Conservation (phyloP, 768 basidiomycete species). For the Auricularia cornea region DNA sequence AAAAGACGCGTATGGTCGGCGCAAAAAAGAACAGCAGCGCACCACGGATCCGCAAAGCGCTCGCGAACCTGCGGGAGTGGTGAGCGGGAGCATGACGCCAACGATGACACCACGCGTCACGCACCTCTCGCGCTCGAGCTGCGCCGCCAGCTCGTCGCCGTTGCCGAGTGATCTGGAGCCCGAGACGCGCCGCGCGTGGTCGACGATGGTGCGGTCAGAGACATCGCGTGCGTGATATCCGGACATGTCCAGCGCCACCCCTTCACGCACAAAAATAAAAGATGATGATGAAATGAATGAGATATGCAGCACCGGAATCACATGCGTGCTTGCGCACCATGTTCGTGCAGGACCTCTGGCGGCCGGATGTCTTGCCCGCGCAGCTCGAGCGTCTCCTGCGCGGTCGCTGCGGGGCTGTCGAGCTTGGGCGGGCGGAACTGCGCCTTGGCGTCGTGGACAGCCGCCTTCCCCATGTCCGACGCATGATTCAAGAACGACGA, state of each 20-base stretch:
- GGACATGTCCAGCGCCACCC: slow-evolving; percentile 71
- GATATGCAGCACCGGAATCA: slow-evolving; percentile 11
- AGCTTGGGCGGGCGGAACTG: background rate
- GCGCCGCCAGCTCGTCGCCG: background rate
- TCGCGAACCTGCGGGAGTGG: background rate
- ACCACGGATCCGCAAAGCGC: background rate
- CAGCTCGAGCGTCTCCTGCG: slow-evolving; percentile 35
- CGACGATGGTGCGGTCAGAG: slow-evolving; percentile 18
- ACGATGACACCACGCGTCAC: background rate
- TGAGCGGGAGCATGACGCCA: background rate
- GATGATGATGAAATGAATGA: slow-evolving; percentile 20
- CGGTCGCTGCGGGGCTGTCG: slow-evolving; percentile 28
- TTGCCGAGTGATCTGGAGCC: slow-evolving; percentile 4
- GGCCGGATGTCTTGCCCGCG: slow-evolving; percentile 40
- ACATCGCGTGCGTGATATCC: slow-evolving; percentile 60
- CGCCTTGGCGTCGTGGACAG: slow-evolving; percentile 13
- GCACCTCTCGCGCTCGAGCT: background rate
- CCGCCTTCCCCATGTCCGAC: slow-evolving; percentile 21
- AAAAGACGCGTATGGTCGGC: background rate
- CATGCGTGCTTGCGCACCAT: slow-evolving; percentile 30
- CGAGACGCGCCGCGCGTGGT: slow-evolving; percentile 1
- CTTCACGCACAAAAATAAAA: slow-evolving; percentile 27
- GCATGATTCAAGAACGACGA: slow-evolving; percentile 16
- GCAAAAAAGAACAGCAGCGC: background rate
- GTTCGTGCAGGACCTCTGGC: slow-evolving; percentile 55